Evolutionary conservation across 192 early-diverging fungal species (phyloP), one percentile per base, ranked within the genome.

Genomic region (Rhizophagus sp.): DNA sequence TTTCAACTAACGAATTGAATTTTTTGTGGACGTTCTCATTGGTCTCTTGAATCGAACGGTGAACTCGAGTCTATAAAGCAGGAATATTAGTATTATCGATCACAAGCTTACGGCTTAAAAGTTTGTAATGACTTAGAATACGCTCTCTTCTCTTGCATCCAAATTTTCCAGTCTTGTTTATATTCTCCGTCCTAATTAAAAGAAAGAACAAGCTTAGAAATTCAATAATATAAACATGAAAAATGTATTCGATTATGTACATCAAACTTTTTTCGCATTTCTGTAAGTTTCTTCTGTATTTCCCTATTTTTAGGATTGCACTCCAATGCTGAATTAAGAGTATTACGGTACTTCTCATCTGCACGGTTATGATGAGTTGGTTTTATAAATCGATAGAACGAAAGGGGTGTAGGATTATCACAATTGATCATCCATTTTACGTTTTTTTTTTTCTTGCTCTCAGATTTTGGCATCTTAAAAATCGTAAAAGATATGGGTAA

Each of bases 81-180:
- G 44, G 12, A 57, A 57, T 57, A 57, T 57, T 19, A 57, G 17
- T 57, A 57, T 52, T 52, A 52, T 17, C 22, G 50, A 57, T 22
- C 17, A 57, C 50, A 3, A 52, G 4, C n/a, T n/a, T 52, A 52
- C 13, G 17, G 50, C 50, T 52, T 52, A 52, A 52, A 52, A 52
- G 50, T 52, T 52, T 52, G 49, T 11, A 50, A 2, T 50, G 11
- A 52, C 50, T 52, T 3, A n/a, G n/a, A 3, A 7, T 0, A 19
- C 19, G 19, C 13, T 76, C 17, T 44, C 19, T 71, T 71, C 39
- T 71, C 69, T 71, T 71, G 36, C 36, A 71, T 47, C 69, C 39
- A 71, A 71, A 71, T 71, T 70, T 34, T 2, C 33, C 68, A 36
- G 68, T 70, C 12, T 70, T 36, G 15, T 44, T 71, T 71, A 71